Evolutionary conservation across 1,139 yeast genomes (phyloP), one percentile per base, ranked within the genome.

Genomic region (Nakaseomyces kungkrabaensis): DNA sequence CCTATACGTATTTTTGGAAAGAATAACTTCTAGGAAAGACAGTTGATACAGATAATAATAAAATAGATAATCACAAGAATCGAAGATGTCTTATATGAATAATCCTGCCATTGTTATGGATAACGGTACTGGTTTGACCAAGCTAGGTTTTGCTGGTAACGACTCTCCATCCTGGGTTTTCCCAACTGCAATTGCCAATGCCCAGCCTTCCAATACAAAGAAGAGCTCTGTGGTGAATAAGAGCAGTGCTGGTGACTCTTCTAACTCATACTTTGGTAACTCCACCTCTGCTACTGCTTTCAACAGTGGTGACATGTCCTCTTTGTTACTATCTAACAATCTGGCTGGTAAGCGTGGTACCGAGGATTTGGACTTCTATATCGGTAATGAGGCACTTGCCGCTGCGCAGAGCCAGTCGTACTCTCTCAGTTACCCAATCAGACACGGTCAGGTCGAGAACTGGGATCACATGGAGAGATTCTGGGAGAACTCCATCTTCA

Each of bases 381-480:
- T 94, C 62, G 98, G 99, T 33, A 92, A 92, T 62, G 97, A 90
- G 67, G 99, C 98, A 1, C 66, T 92, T 41, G 79, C 77, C 48
- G 96, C 96, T 11, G 84, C 97, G 13, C 84, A 80, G 65, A 95
- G 96, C 3, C 89, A 95, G 56, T 84, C 88, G 48, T 94, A 92
- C 68, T 85, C 92, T 43, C 74, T 94, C 54, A 80, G 81, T 55
- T 92, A 92, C 63, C 99, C 99, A 17, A 88, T 92, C 56, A 85
- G 87, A 68, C 98, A 92, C 65, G 99, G 99, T 25, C 98, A 92
- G 72, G 84, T 92, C 57, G 98, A 92, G 68, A 89, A 92, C 67
- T 92, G 99, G 99, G 98, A 94, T 71, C 97, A 92, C 67, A 92
- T 92, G 99, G 99, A 92, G 69, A 77, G 98, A 66, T 90, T 89